Evolutionary conservation across 202 grass and related monocot species (phyloP), one percentile per base, ranked within the genome.

Genomic region (Setaria viridis): DNA sequence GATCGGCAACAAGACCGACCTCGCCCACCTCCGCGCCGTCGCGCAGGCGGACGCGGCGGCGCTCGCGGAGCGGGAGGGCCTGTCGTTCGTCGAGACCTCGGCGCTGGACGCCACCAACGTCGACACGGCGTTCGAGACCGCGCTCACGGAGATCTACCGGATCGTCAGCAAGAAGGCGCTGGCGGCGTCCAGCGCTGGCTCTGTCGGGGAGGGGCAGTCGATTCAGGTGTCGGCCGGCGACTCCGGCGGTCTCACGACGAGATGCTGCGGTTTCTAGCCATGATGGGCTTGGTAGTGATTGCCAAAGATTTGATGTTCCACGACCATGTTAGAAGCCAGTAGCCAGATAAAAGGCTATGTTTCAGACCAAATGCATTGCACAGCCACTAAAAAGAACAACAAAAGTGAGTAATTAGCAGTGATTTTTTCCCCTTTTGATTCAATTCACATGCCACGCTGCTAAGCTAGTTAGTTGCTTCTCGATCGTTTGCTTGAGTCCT

Each of bases 1-100:
- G 46, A 49, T 94, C 57, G 91, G 89, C 82, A 97, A 97, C 90
- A 97, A 97, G 87, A 92, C 70, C 5, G 94, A 97, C 83, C 85
- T 97, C 55, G 66, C 66, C 9, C 80, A 92, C 67, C 90, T 97
- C 84, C 89, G 91, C 39, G 86, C 88, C 1, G 91, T 97, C 15
- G 20, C 85, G 72, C 15, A 71, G 6, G 94, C 74, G 14, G 85
- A 87, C 11, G 94, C 89, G 0, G 78, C 89, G 2, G 32, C 63
- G 29, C 70, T 92, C 41, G 91, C 91, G 0, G 91, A 97, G 76
- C 51, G 74, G 34, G 91, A 97, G 9, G 91, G 88, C 4, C 65
- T 97, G 0, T 92, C 85, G 2, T 97, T 97, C 78, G 0, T 97
- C 5, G 91, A 97, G 91, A 97, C 94, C 16, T 97, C 94, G 6